Base-by-base conservation (phyloP, 2,329 filamentous ascomycete genomes). In the Daldinia sp. region DNA sequence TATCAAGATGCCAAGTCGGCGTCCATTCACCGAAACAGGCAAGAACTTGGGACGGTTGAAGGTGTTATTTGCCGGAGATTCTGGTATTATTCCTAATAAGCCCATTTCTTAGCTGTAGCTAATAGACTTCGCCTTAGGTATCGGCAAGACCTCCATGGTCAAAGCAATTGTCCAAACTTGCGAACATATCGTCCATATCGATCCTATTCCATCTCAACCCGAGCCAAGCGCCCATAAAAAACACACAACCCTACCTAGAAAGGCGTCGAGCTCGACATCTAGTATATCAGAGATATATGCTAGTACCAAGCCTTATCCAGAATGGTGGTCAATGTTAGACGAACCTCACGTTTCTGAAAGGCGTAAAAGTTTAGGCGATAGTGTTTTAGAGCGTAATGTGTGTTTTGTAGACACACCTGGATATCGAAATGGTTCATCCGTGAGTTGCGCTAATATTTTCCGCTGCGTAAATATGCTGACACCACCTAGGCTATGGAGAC, bases 181-280 rank as follows among this genome's bases (percentile, higher is more conserved):
- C 78, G 89, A 94, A 76, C 93, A 98, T 76, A 97, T 99, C 69
- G 95, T 98, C 1, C 95, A 99, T 78, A 90, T 97, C 60, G 95
- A 98, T 77, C 86, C 91, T 2, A 81, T 90, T 54, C 79, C 82
- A 2, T 78, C 81, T 1, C 71, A 75, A 50, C 42, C 73, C 44
- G 68, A 79, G 50, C 56, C 68, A 41, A 61, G 60, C 26, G 60
- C 67, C 53, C 33, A 66, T 10, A 58, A 63, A 15, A 57, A 59
- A 35, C 67, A 60, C 23, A 42, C 51, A n/a, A 35, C 62, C 33
- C 72, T 57, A 42, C 70, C 73, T 41, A 74, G 66, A 67, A 74
- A 59, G 50, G 26, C 76, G 65, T 74, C 75, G 60, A 65, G 74
- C 42, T 74, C 78, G 23, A 84, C 82, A 18, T 71, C 71, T 53